Evolutionary conservation across 2,329 filamentous ascomycete species (phyloP), one percentile per base, ranked within the genome.

Genomic region (Emergomyces africanus): DNA sequence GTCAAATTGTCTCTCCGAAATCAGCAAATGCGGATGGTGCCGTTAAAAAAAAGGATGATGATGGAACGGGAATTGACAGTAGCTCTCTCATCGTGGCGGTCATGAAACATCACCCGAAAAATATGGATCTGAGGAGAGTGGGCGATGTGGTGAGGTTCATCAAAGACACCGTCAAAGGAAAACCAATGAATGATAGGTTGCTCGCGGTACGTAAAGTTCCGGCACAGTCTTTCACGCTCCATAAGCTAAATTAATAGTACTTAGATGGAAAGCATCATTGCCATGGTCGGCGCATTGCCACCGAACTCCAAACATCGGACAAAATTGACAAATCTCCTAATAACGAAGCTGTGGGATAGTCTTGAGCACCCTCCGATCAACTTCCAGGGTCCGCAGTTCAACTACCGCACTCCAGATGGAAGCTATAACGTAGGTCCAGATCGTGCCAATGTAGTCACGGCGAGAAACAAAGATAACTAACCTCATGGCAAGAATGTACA

Each of bases 331-430:
- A 58, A 62, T 42, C 60, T 63, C 14, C 66, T 70, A 55, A 66
- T 72, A 55, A 68, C 66, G 20, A 60, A 61, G 30, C 61, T 70
- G n/a, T 72, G 68, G 65, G 64, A 70, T 55, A 69, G 64, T 53
- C 61, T 72, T 57, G 63, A 69, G 35, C 70, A 72, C 59, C 70
- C 70, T 33, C 69, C 70, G 1, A 54, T 70, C 12, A 69, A 66
- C 14, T 70, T 67, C 44, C 60, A 68, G 28, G 68, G 69, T 8
- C 65, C 68, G 39, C 60, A 65, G 18, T 68, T 63, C 57, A 65
- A 67, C 39, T 71, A 68, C 59, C 65, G 69, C 6, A 65, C 64
- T 9, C 63, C 68, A 30, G 68, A 71, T 59, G 69, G 69, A 35
- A 60, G 59, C 33, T 39, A 58, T 39, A 60, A 60, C n/a, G 59